Base-by-base conservation (phyloP, 805 yeast species). In the Pichia occidentalis region DNA sequence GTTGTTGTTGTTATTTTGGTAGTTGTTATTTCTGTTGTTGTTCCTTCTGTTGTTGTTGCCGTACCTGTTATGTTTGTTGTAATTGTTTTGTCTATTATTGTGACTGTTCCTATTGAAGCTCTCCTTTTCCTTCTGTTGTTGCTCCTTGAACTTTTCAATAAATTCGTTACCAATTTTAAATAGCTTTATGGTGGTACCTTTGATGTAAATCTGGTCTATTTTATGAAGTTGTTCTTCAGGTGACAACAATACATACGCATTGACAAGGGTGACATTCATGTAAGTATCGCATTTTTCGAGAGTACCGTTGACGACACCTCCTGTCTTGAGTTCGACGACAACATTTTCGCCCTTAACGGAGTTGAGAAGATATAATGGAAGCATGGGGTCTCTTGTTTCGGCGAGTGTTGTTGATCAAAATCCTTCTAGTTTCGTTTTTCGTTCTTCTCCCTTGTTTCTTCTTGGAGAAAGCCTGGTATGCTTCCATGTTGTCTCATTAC, bases 271-370 rank as follows among this genome's bases (percentile, higher is more conserved):
- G 47, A 92, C 68, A 59, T 92, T 92, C 99, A 92, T 92, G 87
- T 94, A 85, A 27, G 85, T 79, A 59, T 92, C 99, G 51, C 95
- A 86, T 54, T 85, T 83, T 39, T 77, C 75, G 43, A 92, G 67
- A 40, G 73, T 74, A 35, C 99, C 99, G 53, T 81, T 82, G 34
- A 88, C 68, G 8, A 90, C 79, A 53, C 85, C 96, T 24, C 97
- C 96, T 40, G 82, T 79, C 60, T 92, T 92, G 55, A 92, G 73
- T 59, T 90, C 98, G 34, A 92, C 85, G 53, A 82, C 71, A 53
- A 92, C 72, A 26, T 87, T 83, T 54, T 85, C 88, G 41, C 85
- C 88, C 59, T 87, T 88, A 13, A 95, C 85, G 39, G 95, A 83
- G 37, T 94, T 87, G 53, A 92, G 72, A 45, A 92, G 71, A 50